A percentile compares a stretch with the other conserved stretches of the same genome.
phyloP scores from a whole-genome alignment of 768 basidiomycete genomes.

The Russula abietina region DNA sequence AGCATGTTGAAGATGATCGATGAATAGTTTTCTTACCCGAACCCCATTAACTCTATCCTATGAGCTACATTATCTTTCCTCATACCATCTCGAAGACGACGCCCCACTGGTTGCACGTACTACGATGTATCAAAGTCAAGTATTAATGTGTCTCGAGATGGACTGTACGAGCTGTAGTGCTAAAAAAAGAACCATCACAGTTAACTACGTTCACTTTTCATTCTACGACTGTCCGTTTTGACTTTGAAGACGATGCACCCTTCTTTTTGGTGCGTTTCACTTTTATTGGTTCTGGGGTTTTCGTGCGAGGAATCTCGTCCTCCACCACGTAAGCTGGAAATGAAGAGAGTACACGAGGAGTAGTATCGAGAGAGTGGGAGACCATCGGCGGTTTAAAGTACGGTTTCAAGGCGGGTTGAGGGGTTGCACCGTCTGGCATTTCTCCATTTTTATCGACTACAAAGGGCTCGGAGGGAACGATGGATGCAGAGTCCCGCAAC shows the following conservation, averaged over 20 bases:
- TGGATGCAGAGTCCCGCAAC: conserved; percentile 17
- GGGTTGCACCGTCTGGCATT: conserved; percentile 22
- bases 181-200: conserved; percentile 5
- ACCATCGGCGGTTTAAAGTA: conserved; percentile 25
- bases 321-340: conserved; percentile 55
- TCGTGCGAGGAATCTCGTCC: conserved; percentile 44
- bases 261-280: conserved; percentile 70
- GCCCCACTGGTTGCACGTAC: conserved; percentile 1
- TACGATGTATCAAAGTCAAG: conserved; percentile 16
- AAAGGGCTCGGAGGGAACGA: conserved; percentile 12
- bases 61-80: conserved; percentile 21
- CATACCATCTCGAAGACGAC: conserved; percentile 3
- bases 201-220: conserved; percentile 24
- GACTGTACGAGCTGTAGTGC: conserved; percentile 16
- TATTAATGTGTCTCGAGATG: conserved; percentile 18
- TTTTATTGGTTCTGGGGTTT: conserved; percentile 65
- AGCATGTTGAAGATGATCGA: conserved; percentile 77
- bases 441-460: conserved; percentile 23
- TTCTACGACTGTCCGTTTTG: conserved; percentile 49
- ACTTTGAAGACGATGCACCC: conserved; percentile 49
- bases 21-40: conserved; percentile 28
- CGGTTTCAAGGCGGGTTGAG: conserved; percentile 22
- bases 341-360: conserved; percentile 30
- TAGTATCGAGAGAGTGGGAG: conserved; percentile 18
- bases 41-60: not conserved